phyloP scores from a whole-genome alignment of 2,329 filamentous ascomycete genomes.

The Aspergillus alliaceus region DNA sequence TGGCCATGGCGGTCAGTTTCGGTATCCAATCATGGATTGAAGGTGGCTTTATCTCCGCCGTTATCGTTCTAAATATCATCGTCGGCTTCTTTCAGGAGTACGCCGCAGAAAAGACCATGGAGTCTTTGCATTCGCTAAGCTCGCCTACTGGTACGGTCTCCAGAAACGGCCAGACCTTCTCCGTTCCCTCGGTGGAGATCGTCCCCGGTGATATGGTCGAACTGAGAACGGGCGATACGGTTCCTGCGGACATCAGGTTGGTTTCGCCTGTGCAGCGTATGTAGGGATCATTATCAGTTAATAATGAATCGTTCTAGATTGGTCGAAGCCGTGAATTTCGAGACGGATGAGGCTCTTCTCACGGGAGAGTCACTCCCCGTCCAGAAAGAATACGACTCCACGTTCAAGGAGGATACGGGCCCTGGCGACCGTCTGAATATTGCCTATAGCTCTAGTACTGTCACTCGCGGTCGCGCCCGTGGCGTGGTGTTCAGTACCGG shows the following conservation, averaged over 20 bases:
- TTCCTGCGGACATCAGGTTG: constrained; percentile 63
- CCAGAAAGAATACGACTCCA: constrained; percentile 49
- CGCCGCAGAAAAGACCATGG: constrained; percentile 63
- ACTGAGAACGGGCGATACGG: constrained; percentile 58
- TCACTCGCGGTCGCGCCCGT: constrained; percentile 60
- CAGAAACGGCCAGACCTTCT: constrained; percentile 56
- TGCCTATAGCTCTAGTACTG: constrained; percentile 61
- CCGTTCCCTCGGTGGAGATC: constrained; percentile 57
- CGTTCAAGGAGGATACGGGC: constrained; percentile 54
- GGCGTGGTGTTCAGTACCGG: constrained; percentile 62
- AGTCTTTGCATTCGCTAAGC: constrained; percentile 56
- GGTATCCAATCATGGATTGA: constrained; percentile 60
- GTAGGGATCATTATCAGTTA: too few species aligned
- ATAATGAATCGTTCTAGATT: too few species aligned
- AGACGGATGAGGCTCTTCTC: constrained; percentile 68
- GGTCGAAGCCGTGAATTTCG: constrained; percentile 67
- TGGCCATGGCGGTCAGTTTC: constrained; percentile 68
- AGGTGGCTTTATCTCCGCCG: constrained; percentile 59
- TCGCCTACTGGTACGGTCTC: constrained; percentile 60
- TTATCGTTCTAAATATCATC: constrained; percentile 58
- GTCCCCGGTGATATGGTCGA: constrained; percentile 64
- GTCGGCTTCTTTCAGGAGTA: constrained; percentile 64
- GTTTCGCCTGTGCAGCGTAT: too few species aligned
- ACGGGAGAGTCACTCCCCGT: constrained; percentile 64
- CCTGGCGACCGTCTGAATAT: constrained; percentile 63